Evolutionary conservation across 2,329 filamentous ascomycete species (phyloP).

Genomic region (Hortaea sp.): DNA sequence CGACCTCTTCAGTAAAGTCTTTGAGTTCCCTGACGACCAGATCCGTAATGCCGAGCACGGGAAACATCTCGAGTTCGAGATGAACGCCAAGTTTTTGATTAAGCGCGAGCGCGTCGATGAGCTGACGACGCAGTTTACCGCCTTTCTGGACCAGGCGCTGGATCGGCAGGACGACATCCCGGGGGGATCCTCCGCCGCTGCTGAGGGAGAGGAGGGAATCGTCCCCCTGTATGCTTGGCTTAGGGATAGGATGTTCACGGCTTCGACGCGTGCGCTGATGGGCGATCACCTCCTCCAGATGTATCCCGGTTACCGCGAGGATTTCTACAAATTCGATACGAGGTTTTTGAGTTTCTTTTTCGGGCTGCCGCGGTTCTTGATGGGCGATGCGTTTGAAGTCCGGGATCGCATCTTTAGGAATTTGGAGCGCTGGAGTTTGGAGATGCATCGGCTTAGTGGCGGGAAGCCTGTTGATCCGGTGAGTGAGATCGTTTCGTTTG

Average conservation of each 20-base stretch:
- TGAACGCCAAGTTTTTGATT: constrained; percentile 17
- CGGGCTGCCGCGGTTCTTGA: constrained; percentile 16
- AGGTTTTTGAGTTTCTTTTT: constrained; percentile 23
- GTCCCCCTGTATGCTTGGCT: constrained; percentile 22
- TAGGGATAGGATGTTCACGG: constrained; percentile 20
- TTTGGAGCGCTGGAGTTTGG: constrained; percentile 17
- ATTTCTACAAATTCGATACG: constrained; percentile 23
- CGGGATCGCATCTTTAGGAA: constrained; percentile 16
- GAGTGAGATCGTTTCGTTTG: neutral
- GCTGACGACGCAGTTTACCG: constrained; percentile 18
- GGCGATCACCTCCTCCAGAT: constrained; percentile 20
- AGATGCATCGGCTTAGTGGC: constrained; percentile 16
- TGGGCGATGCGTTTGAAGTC: constrained; percentile 12
- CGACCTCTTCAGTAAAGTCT: constrained; percentile 16
- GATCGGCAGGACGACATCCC: constrained; percentile 7
- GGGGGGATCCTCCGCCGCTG: too few relatives aligned
- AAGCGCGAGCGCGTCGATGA: constrained; percentile 23
- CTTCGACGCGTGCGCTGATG: constrained; percentile 20
- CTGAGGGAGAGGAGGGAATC: constrained; percentile 5
- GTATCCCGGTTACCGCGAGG: constrained; percentile 18
- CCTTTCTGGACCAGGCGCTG: constrained; percentile 12
- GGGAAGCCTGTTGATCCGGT: constrained; percentile 15
- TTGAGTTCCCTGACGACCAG: constrained; percentile 15
- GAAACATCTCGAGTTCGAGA: constrained; percentile 17
- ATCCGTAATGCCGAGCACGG: constrained; percentile 11